Percentiles rank a stretch among this genome's conserved stretches.
Evolutionary conservation across 2,329 filamentous ascomycete genomes (phyloP).

Genomic region (Xylariaceae sp.): DNA sequence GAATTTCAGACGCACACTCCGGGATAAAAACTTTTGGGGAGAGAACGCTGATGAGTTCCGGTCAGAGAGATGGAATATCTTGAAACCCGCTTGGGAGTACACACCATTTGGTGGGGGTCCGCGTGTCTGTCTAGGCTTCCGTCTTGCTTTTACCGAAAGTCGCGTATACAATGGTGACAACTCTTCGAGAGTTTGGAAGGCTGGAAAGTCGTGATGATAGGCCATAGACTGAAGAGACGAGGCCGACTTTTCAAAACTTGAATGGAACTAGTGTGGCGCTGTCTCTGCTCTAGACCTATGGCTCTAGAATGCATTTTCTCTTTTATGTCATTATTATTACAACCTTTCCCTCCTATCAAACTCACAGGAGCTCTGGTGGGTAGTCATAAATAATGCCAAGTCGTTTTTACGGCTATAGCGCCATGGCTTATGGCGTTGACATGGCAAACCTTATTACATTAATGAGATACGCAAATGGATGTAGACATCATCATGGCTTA

Average conservation of each 20-base stretch:
- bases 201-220: neutral
- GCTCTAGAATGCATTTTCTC: neutral
- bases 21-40: conserved; percentile 27
- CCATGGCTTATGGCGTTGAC: too few relatives aligned
- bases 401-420: too few relatives aligned
- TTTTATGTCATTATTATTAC: too few relatives aligned
- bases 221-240: neutral
- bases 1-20: conserved; percentile 23
- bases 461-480: neutral
- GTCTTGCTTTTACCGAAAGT: neutral
- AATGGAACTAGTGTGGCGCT: neutral
- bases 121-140: neutral
- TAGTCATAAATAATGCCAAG: too few relatives aligned
- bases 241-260: neutral
- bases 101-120: conserved; percentile 48
- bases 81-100: conserved; percentile 55
- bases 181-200: neutral
- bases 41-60: conserved; percentile 27
- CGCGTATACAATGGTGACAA: neutral
- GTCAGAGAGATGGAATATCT: conserved; percentile 34
- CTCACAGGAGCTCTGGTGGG: too few relatives aligned
- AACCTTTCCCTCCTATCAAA: too few relatives aligned
- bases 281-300: neutral
- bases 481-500: neutral
- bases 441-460: too few relatives aligned